Evolutionary conservation across 169 alveolate species (phyloP).

Genomic region (Eimeria necatrix): DNA sequence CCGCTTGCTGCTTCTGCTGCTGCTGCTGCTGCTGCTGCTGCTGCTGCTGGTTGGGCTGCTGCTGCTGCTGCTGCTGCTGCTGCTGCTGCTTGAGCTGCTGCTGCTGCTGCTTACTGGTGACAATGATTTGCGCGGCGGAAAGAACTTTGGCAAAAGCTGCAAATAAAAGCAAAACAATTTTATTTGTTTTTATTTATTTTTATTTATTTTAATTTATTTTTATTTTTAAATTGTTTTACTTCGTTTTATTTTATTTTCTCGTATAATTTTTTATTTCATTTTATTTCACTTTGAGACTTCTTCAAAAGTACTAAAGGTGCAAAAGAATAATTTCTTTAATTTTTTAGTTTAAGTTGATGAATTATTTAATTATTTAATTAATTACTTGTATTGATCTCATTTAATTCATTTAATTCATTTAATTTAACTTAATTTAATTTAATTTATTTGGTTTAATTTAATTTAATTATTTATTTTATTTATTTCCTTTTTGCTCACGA

Average conservation of each 20-base stretch:
- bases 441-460: neutral
- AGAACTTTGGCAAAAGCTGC: conserved; percentile 46
- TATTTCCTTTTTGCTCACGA: no score
- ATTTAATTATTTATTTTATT: no score
- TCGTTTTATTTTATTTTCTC: no score
- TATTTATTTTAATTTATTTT: neutral
- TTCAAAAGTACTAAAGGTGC: neutral
- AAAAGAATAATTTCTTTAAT: neutral
- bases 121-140: neutral
- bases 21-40: neutral
- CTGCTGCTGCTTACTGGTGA: neutral
- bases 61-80: conserved; percentile 4
- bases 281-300: neutral
- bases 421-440: neutral
- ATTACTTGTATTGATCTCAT: neutral
- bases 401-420: no score
- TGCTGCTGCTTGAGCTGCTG: neutral
- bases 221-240: no score
- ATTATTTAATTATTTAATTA: no score
- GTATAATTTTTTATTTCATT: no score
- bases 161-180: neutral
- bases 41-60: neutral
- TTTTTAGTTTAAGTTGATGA: neutral
- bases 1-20: no score
- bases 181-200: neutral